phyloP scores from a whole-genome alignment of 176 grass and related monocot species.

The Typha latifolia region DNA sequence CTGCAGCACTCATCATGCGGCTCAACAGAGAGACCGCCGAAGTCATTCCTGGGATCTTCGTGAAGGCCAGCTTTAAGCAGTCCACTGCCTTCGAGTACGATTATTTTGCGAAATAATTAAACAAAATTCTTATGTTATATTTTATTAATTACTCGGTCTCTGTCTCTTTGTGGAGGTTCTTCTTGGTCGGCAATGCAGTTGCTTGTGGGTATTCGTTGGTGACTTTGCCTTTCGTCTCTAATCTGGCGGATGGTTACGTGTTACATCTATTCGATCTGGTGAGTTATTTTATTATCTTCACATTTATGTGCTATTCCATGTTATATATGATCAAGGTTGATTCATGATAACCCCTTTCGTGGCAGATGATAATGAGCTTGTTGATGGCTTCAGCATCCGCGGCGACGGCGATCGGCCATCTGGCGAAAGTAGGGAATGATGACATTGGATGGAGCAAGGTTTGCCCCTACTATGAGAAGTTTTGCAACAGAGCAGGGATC shows the following conservation, averaged over 20 bases:
- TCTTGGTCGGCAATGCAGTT: constrained; percentile 28
- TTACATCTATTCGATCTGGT: constrained; percentile 39
- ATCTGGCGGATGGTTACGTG: not conserved
- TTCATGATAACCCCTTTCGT: no score
- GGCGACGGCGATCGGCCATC: constrained; percentile 17
- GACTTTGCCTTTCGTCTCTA: constrained; percentile 10
- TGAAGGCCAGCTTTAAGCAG: no score
- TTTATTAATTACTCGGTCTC: not conserved
- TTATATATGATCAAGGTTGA: no score
- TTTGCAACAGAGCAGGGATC: constrained; percentile 20
- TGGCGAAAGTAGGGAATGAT: constrained; percentile 41
- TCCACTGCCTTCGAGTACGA: no score
- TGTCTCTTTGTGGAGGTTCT: constrained; percentile 4
- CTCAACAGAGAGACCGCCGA: no score
- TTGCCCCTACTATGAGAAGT: constrained; percentile 32
- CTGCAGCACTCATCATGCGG: no score
- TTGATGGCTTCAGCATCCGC: constrained; percentile 21
- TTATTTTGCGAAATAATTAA: no score
- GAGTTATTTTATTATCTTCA: not conserved
- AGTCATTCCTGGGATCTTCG: no score
- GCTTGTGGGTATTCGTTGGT: constrained; percentile 20
- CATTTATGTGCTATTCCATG: no score
- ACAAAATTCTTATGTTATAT: not conserved
- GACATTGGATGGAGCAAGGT: constrained; percentile 39
- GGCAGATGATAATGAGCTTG: constrained; percentile 20